phyloP scores from a whole-genome alignment of 1,284 basidiomycete genomes.

The Sphagnurus paluster region DNA sequence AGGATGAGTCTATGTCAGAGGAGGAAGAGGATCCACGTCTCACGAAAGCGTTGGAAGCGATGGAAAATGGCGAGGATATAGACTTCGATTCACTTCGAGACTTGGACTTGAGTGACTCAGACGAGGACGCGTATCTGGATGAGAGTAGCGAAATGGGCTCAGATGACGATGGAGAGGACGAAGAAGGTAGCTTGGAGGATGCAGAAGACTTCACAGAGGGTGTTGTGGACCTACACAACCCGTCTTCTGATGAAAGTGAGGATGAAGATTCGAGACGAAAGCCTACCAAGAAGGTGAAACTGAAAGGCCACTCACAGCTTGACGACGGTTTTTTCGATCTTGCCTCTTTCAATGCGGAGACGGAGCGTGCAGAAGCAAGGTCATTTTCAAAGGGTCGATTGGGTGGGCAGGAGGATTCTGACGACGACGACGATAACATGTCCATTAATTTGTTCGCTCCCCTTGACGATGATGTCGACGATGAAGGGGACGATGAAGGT shows the following conservation, averaged over 20 bases:
- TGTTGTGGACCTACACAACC: constrained; percentile 46
- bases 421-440: constrained; percentile 55
- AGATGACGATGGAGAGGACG: constrained; percentile 13
- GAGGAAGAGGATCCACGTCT: constrained; percentile 34
- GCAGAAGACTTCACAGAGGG: constrained; percentile 39
- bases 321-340: constrained; percentile 95
- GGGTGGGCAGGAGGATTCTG: constrained; percentile 58
- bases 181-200: constrained; percentile 18
- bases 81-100: constrained; percentile 36
- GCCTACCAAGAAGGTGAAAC: constrained; percentile 27
- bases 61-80: constrained; percentile 27
- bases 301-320: constrained; percentile 56
- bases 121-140: constrained; percentile 19
- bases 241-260: constrained; percentile 47
- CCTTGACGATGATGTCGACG: constrained; percentile 44
- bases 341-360: constrained; percentile 86
- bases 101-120: constrained; percentile 31
- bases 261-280: constrained; percentile 25
- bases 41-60: constrained; percentile 16
- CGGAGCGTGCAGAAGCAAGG: constrained; percentile 77
- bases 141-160: constrained; percentile 13
- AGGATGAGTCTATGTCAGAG: constrained; percentile 27
- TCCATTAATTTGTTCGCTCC: constrained; percentile 73
- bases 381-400: constrained; percentile 62
- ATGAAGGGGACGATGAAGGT: constrained; percentile 44